Base-by-base conservation (phyloP, 306 rosid species). In the Acacia melanoxylon region DNA sequence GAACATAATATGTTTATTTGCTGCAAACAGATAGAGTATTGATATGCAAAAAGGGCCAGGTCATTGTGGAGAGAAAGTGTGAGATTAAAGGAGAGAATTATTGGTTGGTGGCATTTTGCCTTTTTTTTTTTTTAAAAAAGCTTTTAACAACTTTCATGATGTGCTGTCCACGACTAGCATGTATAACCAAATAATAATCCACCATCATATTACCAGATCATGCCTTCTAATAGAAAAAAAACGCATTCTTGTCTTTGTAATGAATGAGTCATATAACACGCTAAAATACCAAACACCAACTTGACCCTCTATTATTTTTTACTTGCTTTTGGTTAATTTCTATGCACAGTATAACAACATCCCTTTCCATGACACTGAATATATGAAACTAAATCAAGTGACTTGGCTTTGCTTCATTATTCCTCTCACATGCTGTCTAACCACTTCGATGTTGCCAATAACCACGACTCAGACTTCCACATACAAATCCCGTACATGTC, bases 101-200 rank as follows among this genome's bases (percentile, higher is more conserved):
- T 76, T 59, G 54, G 62, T 45, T 41, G 41, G 62, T 71, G 45
- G 16, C 15, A 14, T 41, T 69, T 69, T 68, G 62, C 40, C 15
- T 48, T 13, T 44, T 14, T 14, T 46, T 37, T 1, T 45, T 59
- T 24, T 13, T 1, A 11, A 16, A 14, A 5, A 12, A 16, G 58
- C 44, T 49, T 61, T 62, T 62, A 17, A 19, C 72, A 1, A 44
- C 19, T 29, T 72, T 79, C 56, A 58, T 58, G 12, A 58, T 56
- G 77, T 70, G 83, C 16, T 58, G 72, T 45, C 83, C 16, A 72
- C 20, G 62, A 31, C 63, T 29, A 59, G 78, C 40, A 61, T 24
- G 35, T 12, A 25, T 61, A 8, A 45, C 22, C 75, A 45, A 71
- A 71, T 71, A 42, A 45, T 8, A 42, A 45, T 3, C 56, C 75